Evolutionary conservation across 768 basidiomycete species (phyloP).

Genomic region (Trametes maxima): DNA sequence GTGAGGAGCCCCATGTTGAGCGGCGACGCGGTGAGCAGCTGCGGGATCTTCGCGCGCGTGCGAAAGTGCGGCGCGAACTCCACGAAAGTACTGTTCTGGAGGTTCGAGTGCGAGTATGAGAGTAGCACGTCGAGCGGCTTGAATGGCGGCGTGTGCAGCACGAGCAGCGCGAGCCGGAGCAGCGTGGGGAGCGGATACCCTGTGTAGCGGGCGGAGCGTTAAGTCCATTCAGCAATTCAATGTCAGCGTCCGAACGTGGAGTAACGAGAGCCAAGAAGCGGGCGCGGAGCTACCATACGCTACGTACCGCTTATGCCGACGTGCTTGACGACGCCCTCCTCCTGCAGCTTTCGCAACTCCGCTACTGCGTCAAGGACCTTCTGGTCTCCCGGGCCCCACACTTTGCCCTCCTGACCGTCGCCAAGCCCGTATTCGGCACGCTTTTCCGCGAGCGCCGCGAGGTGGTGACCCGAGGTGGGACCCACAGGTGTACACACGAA

Average conservation of each 20-base stretch:
- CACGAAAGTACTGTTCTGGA: slow-evolving; percentile 68
- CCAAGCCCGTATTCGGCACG: slow-evolving; percentile 66
- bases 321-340: slow-evolving; percentile 68
- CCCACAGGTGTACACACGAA: slow-evolving; percentile 60
- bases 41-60: slow-evolving; percentile 63
- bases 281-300: background rate
- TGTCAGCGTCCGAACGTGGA: background rate
- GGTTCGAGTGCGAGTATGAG: slow-evolving; percentile 78
- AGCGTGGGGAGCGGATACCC: slow-evolving; percentile 83
- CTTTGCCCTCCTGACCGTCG: slow-evolving; percentile 54
- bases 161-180: slow-evolving; percentile 78
- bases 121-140: slow-evolving; percentile 77
- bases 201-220: slow-evolving; percentile 31
- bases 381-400: slow-evolving; percentile 72
- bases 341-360: slow-evolving; percentile 67
- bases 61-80: slow-evolving; percentile 59
- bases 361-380: slow-evolving; percentile 66
- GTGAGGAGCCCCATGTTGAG: slow-evolving; percentile 83
- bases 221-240: background rate
- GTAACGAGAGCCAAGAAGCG: background rate
- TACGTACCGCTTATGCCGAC: slow-evolving; percentile 79
- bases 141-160: slow-evolving; percentile 65
- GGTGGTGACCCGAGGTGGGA: slow-evolving; percentile 59
- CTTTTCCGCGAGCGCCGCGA: slow-evolving; percentile 53
- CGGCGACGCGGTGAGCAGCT: slow-evolving; percentile 79